Evolutionary conservation across 2,329 filamentous ascomycete genomes (phyloP).

Genomic region (Venturiaceae sp.): DNA sequence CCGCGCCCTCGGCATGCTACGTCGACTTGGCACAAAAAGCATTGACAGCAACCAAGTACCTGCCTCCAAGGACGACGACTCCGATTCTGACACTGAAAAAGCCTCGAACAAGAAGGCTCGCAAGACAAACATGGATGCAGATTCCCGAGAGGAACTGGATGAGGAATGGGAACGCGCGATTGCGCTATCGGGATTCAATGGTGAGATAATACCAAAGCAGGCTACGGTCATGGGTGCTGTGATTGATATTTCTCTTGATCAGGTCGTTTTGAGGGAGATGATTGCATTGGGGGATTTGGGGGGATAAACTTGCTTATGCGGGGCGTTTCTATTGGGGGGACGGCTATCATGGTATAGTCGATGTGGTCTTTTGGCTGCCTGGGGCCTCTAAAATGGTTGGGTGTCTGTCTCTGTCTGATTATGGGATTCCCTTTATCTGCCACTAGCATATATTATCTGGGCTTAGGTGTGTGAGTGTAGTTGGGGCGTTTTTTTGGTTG

Average conservation of each 20-base stretch:
- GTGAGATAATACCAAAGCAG: constrained; percentile 34
- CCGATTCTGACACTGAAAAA: background rate
- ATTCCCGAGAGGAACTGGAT: constrained; percentile 18
- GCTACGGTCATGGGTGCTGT: constrained; percentile 35
- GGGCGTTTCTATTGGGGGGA: too few species aligned
- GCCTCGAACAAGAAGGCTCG: constrained; percentile 10
- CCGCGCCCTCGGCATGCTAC: constrained; percentile 36
- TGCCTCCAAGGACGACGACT: background rate
- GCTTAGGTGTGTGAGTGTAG: background rate
- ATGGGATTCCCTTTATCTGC: too few species aligned
- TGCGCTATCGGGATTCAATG: background rate
- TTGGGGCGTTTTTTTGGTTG: background rate
- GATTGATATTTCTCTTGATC: constrained; percentile 33
- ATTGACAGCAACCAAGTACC: constrained; percentile 17
- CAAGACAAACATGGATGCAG: constrained; percentile 19
- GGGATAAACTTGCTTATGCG: background rate
- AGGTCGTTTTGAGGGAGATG: constrained; percentile 31
- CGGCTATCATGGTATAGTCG: background rate
- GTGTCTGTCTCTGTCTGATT: background rate
- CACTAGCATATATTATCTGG: background rate
- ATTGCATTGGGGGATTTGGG: constrained; percentile 26
- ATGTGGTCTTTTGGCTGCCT: too few species aligned
- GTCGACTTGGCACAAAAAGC: constrained; percentile 34
- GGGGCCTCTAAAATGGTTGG: too few species aligned
- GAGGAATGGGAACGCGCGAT: constrained; percentile 22